Base-by-base conservation (phyloP, 148 eudicot species). In the Rhododendron henanense region DNA sequence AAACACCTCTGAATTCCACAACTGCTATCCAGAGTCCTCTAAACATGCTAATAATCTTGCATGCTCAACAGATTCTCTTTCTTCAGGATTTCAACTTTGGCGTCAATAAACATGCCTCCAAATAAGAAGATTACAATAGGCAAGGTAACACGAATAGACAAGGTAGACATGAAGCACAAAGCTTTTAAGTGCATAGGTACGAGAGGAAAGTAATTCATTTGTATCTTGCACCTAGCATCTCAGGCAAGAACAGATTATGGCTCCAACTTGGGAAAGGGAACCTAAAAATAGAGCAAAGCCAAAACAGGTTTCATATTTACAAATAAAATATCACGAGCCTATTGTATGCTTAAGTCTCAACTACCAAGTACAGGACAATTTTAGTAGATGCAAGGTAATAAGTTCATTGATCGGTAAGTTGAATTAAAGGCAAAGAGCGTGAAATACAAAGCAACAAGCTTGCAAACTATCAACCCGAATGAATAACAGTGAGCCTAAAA, bases 401-500 rank as follows among this genome's bases (percentile, higher is more conserved):
- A 15, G 53, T n/a, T 41, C 81, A 41, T 37, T 10, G 10, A 78
- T 61, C 6, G 59, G 16, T 28, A 4, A 39, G 63, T 59, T 13
- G 16, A 71, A 61, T 23, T 39, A 35, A 81, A 81, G 35, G 45
- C 47, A 65, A 3, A 37, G 6, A 3, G n/a, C 16, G 48, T 35
- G 65, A 57, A 74, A 53, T 51, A 59, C 81, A 74, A 53, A 51
- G 48, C 81, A 4, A 76, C 53, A 57, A 39, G 75, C 86, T 55
- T 51, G 41, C 65, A 85, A 50, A 59, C 44, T 33, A 44, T 59
- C 25, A 18, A 59, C 13, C 55, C n/a, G 61, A 47, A 21, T 33
- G 55, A 82, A n/a, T 47, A 63, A 25, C 25, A 35, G 45, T 39
- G 16, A 85, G 21, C 15, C 77, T 31, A 81, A 35, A 63, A 86